These are phyloP conservation scores for Petunia hybrid DNA, from an alignment of 305 asterid species.

Conservation along the genomic window DNA sequence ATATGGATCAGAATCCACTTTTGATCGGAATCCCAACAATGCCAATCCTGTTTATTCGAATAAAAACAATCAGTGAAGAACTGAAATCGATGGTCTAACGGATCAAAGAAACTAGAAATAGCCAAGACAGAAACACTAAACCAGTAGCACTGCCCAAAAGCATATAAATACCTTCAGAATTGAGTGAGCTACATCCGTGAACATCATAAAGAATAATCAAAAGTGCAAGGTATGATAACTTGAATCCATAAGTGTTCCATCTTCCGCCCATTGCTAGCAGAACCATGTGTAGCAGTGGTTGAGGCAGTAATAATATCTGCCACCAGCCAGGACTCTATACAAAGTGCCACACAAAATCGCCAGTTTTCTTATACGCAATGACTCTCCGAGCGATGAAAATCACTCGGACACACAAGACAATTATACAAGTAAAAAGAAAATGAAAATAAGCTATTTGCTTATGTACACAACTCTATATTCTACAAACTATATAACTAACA, in stretches of 20 bases:
- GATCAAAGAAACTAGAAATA: not conserved
- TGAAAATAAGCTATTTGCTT: conserved; percentile 39
- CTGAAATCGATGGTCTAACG: not conserved
- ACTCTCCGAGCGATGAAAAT: conserved; percentile 72
- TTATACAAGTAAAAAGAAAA: conserved; percentile 40
- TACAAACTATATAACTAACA: conserved; percentile 45
- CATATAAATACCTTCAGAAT: conserved; percentile 70
- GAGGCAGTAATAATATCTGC: conserved; percentile 66
- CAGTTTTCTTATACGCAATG: conserved; percentile 64
- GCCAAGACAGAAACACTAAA: not conserved
- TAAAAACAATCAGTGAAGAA: conserved; percentile 30
- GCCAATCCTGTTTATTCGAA: conserved; percentile 67
- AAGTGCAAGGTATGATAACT: conserved; percentile 50
- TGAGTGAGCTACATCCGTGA: conserved; percentile 67
- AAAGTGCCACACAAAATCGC: conserved; percentile 57
- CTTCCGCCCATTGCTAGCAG: conserved; percentile 71
- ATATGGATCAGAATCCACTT: conserved; percentile 68
- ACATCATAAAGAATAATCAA: conserved; percentile 55
- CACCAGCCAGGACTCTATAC: conserved; percentile 65
- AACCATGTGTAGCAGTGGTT: conserved; percentile 54
- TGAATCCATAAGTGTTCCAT: conserved; percentile 57
- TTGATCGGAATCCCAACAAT: conserved; percentile 65
- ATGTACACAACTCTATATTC: conserved; percentile 40
- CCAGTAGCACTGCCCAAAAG: not conserved
- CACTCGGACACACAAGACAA: conserved; percentile 57